A percentile compares a stretch with the other conserved stretches of the same genome.
Evolutionary conservation across 1,139 yeast genomes (phyloP).

Genomic region (Hyphopichia buzzinii): DNA sequence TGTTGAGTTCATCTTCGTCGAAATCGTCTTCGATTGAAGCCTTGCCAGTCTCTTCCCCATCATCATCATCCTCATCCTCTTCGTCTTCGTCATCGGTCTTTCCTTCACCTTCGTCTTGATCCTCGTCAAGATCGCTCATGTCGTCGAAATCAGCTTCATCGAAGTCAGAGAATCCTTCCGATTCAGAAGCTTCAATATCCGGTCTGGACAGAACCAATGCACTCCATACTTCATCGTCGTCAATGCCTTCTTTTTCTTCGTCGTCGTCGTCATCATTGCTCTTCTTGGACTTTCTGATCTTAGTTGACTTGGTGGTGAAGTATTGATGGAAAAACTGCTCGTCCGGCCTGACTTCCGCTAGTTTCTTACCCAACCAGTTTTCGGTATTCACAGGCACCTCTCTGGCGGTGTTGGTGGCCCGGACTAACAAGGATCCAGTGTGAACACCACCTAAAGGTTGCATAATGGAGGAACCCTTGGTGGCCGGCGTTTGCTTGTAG

Average conservation of each 20-base stretch:
- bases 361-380: conserved; percentile 73
- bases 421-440: conserved; percentile 73
- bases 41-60: conserved; percentile 10
- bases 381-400: conserved; percentile 72
- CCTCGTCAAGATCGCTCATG: conserved; percentile 19
- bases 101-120: conserved; percentile 22
- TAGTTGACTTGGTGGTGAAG: conserved; percentile 62
- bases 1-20: conserved; percentile 21
- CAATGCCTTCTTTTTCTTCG: conserved; percentile 24
- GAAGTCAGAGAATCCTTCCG: conserved; percentile 45
- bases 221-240: conserved; percentile 80
- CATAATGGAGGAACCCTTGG: conserved; percentile 91
- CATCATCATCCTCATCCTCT: conserved; percentile 23
- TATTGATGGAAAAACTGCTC: conserved; percentile 89
- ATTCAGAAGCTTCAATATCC: conserved; percentile 62
- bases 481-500: conserved; percentile 69
- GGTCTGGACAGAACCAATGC: conserved; percentile 86
- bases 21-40: conserved; percentile 14
- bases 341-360: conserved; percentile 74
- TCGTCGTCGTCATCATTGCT: conserved; percentile 16
- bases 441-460: conserved; percentile 94
- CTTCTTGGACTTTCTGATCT: conserved; percentile 34
- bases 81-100: conserved; percentile 28
- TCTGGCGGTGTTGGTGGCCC: conserved; percentile 51
- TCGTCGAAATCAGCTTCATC: conserved; percentile 46